These are phyloP conservation scores for Pythium dissimile DNA, from an alignment of 352 stramenopile genomes.

Conservation along the genomic window DNA sequence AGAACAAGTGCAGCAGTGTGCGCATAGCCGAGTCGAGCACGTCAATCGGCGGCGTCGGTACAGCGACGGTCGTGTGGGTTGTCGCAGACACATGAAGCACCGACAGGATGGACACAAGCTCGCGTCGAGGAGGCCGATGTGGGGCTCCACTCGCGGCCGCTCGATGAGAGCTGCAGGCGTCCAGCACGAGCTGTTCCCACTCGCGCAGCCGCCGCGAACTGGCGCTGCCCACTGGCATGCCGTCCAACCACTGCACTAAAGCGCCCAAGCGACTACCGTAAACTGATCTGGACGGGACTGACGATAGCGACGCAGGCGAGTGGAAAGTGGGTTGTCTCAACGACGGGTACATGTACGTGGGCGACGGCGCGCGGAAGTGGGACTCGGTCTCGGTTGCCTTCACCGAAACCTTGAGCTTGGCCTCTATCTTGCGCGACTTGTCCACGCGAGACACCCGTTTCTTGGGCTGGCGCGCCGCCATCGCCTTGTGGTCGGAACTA, in stretches of 20 bases:
- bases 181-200: conserved; percentile 4
- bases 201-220: neutral
- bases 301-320: neutral
- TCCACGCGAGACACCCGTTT: neutral
- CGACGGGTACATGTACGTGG: neutral
- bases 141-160: neutral
- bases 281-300: neutral
- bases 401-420: neutral
- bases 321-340: neutral
- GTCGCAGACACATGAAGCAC: neutral
- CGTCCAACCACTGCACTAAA: conserved; percentile 1
- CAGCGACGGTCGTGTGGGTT: neutral
- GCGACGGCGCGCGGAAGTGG: neutral
- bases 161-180: neutral
- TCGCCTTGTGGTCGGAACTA: neutral
- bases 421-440: neutral
- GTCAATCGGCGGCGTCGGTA: neutral
- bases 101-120: conserved; percentile 4
- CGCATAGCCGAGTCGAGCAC: conserved; percentile 1
- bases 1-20: neutral
- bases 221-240: neutral
- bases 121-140: neutral
- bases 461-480: neutral
- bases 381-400: neutral
- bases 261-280: neutral